Evolutionary conservation across 2,329 filamentous ascomycete genomes (phyloP).

Genomic region (Neofusicoccum cordaticola): DNA sequence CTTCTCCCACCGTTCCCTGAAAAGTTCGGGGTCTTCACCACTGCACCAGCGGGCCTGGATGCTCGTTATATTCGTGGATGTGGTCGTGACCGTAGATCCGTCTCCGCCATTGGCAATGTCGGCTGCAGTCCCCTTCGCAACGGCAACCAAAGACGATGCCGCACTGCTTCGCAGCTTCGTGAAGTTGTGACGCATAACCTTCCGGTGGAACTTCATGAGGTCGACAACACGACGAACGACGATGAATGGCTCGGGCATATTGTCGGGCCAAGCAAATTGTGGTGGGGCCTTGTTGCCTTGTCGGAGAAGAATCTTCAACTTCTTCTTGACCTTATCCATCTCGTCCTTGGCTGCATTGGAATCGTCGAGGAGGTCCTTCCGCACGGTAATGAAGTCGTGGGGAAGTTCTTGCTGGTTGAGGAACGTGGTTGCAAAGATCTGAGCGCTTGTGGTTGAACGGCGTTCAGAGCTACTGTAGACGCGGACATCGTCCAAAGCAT

Average conservation of each 20-base stretch:
- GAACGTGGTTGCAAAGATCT: conserved; percentile 92
- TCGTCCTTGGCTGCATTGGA: conserved; percentile 98
- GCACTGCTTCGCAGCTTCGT: conserved; percentile 69
- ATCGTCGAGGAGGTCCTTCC: conserved; percentile 93
- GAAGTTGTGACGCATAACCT: conserved; percentile 94
- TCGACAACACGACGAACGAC: conserved; percentile 91
- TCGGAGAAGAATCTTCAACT: conserved; percentile 86
- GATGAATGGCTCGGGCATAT: conserved; percentile 89
- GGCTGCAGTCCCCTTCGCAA: conserved; percentile 18
- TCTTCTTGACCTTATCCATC: conserved; percentile 99
- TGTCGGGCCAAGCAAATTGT: conserved; percentile 96
- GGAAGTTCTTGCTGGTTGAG: conserved; percentile 81
- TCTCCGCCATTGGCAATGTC: conserved; percentile 12
- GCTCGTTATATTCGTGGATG: conserved; percentile 23
- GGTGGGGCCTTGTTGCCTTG: conserved; percentile 91
- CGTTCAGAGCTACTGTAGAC: conserved; percentile 96
- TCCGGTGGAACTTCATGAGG: conserved; percentile 94
- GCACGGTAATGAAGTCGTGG: conserved; percentile 81
- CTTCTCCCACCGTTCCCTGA: conserved; percentile 97
- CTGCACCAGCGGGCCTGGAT: conserved; percentile 96
- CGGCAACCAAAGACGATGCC: conserved; percentile 58
- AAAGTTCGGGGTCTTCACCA: conserved; percentile 89
- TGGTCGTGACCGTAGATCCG: conserved; percentile 33
- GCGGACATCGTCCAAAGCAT: conserved; percentile 86
- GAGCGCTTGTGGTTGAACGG: conserved; percentile 89